Evolutionary conservation across 1,284 basidiomycete genomes (phyloP), one percentile per base, ranked within the genome.

Genomic region (Boletus albobrunnescens): DNA sequence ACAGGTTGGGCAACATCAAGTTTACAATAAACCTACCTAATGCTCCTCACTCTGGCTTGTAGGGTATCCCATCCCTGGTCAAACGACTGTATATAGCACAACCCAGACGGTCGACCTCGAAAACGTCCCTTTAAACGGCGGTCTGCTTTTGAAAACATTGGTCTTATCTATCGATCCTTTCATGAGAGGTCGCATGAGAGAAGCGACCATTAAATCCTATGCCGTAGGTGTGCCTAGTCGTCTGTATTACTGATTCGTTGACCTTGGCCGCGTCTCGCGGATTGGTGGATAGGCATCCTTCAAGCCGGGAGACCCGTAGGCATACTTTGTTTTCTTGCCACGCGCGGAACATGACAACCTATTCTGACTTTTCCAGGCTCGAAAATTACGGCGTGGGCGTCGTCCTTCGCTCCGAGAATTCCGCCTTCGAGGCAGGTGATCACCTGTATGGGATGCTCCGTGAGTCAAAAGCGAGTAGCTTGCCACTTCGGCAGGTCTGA

Each of bases 71-170:
- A 51, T 65, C 13, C 64, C 63, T 6, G 60, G 61, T 16, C 54
- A 61, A 51, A 64, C 62, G 6, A 53, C 19, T 13, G 20, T 48
- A 9, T 36, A 47, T 20, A 43, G 52, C 16, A 16, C 47, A n/a
- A 49, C 28, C 2, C 54, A 61, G 32, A 56, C 55, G 12, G 69
- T 76, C 54, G 73, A 76, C 48, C 53, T 69, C 13, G 70, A 71
- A 8, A 62, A 50, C 13, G 62, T 60, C 4, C 52, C 64, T 2
- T 57, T 71, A 31, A 57, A 69, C 26, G 72, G 72, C 6, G 69
- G 72, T 1, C 49, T 73, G 44, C 61, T 75, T 12, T 44, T 71
- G 48, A 71, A 72, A 53, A 56, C 59, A 0, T 46, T 72, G 13
- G 62, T 60, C 0, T 36, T 72, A 6, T 67, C 58, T 12, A 51